Conservation (phyloP, 108 stramenopile genomes). For the Skeletonema potamos region DNA sequence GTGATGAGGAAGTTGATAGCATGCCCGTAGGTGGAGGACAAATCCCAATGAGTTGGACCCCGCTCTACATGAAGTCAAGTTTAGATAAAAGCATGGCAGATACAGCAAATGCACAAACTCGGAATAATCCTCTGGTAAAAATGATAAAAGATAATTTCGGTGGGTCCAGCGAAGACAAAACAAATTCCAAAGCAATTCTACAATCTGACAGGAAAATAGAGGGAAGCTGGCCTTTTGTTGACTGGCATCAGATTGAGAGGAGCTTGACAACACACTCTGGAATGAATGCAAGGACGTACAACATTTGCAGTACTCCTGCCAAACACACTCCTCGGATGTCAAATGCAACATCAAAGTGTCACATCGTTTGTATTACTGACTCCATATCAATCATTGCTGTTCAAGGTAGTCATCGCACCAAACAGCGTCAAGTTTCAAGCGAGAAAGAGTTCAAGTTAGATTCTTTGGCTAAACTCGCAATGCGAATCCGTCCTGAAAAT, state of each 20-base stretch:
- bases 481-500: conserved; percentile 15
- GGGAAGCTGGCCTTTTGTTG: conserved; percentile 6
- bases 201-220: neutral
- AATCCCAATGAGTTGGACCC: conserved; percentile 12
- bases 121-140: neutral
- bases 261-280: neutral
- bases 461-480: neutral
- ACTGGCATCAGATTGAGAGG: conserved; percentile 11
- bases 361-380: conserved; percentile 4
- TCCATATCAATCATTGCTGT: conserved; percentile 16
- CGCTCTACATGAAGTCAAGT: conserved; percentile 29
- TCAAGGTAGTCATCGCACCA: conserved; percentile 4
- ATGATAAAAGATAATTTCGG: neutral
- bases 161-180: neutral
- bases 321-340: neutral
- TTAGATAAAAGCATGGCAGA: neutral
- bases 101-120: neutral
- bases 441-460: too few relatives aligned
- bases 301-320: neutral
- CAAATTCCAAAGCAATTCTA: neutral
- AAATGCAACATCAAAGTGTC: neutral
- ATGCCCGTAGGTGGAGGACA: neutral
- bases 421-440: conserved; percentile 9
- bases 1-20: neutral
- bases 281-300: neutral